A percentile compares a stretch with the other conserved stretches of the same genome.
Conservation (phyloP, 305 asterid species). For the Plantago rigida region DNA sequence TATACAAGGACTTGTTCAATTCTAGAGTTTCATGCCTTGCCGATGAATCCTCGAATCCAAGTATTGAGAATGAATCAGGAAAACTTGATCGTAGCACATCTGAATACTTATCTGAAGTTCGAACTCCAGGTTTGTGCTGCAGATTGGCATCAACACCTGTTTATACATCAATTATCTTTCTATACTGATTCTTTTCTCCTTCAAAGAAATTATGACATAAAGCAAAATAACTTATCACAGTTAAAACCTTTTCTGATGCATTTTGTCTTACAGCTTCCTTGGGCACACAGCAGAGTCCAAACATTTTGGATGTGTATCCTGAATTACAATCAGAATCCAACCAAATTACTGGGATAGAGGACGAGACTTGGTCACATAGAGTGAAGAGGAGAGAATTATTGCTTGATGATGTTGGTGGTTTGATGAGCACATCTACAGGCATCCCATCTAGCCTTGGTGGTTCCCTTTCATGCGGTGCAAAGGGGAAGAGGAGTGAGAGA, state of each 20-base stretch:
- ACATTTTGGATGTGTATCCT: slow-evolving; percentile 48
- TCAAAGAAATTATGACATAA: too few relatives aligned
- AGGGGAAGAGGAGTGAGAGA: slow-evolving; percentile 91
- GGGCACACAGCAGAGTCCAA: slow-evolving; percentile 67
- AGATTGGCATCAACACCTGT: too few relatives aligned
- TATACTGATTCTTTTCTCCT: too few relatives aligned
- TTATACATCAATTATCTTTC: too few relatives aligned
- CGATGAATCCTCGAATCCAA: slow-evolving; percentile 42
- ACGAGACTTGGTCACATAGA: slow-evolving; percentile 52
- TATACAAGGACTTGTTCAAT: slow-evolving; percentile 56
- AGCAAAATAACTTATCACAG: not conserved
- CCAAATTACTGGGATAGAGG: slow-evolving; percentile 42
- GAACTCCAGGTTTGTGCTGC: slow-evolving; percentile 55
- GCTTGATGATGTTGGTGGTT: slow-evolving; percentile 65
- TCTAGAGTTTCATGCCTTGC: slow-evolving; percentile 52
- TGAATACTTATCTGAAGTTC: slow-evolving; percentile 45
- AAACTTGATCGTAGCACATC: slow-evolving; percentile 42
- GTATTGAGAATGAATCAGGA: slow-evolving; percentile 47
- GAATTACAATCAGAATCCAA: slow-evolving; percentile 45
- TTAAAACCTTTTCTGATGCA: slow-evolving; percentile 17
- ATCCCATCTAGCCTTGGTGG: slow-evolving; percentile 49
- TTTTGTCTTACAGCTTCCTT: slow-evolving; percentile 43
- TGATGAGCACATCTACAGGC: slow-evolving; percentile 36
- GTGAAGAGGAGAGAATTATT: slow-evolving; percentile 59
- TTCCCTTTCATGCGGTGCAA: slow-evolving; percentile 65